Percentiles rank a stretch among this genome's conserved stretches.
phyloP scores from a whole-genome alignment of 1,139 yeast genomes.

The Pneumocystis oryctolagi region DNA sequence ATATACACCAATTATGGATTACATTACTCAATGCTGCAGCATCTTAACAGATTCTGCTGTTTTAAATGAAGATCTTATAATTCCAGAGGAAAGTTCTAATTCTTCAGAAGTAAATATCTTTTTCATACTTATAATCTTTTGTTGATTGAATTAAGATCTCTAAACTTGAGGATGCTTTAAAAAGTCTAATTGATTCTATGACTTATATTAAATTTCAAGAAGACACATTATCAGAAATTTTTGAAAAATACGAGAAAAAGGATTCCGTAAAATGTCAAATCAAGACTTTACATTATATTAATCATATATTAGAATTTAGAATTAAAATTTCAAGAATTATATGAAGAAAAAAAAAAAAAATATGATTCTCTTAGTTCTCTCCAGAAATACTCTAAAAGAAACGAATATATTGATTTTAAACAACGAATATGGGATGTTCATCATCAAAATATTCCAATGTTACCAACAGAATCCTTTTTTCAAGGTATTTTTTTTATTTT shows the following conservation, averaged over 20 bases:
- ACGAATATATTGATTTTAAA: conserved; percentile 1
- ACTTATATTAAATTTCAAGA: background rate
- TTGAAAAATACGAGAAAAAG: background rate
- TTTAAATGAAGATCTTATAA: background rate
- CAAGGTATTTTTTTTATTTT: background rate
- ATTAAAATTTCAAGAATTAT: background rate
- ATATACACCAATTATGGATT: background rate
- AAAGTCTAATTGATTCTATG: conserved; percentile 1
- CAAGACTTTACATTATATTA: background rate
- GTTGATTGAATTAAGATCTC: background rate
- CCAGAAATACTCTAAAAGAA: background rate
- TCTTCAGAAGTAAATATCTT: background rate
- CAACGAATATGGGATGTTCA: background rate
- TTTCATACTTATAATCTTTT: background rate
- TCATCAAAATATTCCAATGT: background rate
- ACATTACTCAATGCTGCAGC: background rate
- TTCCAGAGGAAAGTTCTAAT: background rate
- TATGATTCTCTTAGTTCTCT: background rate
- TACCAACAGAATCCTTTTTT: background rate
- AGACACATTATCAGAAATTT: background rate
- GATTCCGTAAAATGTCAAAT: background rate
- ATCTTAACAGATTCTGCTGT: background rate
- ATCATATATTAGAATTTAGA: background rate
- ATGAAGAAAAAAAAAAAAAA: background rate
- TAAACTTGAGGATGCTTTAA: conserved; percentile 1